Evolutionary conservation across 306 rosid species (phyloP).

Genomic region (Pueraria montana): DNA sequence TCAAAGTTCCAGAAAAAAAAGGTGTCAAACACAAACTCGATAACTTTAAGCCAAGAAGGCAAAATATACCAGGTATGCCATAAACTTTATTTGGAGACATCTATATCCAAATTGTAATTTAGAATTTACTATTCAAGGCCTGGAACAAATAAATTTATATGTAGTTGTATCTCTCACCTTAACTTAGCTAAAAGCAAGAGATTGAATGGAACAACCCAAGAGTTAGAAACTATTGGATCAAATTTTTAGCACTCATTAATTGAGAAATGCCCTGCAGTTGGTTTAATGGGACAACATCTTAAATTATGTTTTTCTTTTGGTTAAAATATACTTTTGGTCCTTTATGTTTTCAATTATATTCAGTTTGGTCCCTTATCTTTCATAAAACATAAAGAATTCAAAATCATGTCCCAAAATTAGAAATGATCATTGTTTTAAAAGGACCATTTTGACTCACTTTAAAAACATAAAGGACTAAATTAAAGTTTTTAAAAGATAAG

Average conservation of each 20-base stretch:
- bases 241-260: neutral
- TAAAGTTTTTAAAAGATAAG: too few species aligned
- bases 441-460: too few species aligned
- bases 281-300: neutral
- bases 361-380: too few species aligned
- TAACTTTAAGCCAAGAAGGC: neutral
- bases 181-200: neutral
- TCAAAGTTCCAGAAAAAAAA: too few species aligned
- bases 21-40: too few species aligned
- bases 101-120: neutral
- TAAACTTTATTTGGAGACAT: neutral
- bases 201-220: neutral
- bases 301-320: neutral
- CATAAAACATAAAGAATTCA: too few species aligned
- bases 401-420: too few species aligned
- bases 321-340: too few species aligned
- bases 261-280: neutral
- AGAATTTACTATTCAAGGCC: neutral
- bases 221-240: neutral
- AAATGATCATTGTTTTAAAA: too few species aligned
- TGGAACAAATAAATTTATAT: neutral
- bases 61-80: slow-evolving; percentile 3
- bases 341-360: too few species aligned
- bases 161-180: slow-evolving; percentile 6
- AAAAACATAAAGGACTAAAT: too few species aligned